Evolutionary conservation across 352 stramenopile species (phyloP), one percentile per base, ranked within the genome.

Genomic region (Globisporangium cederbergense): DNA sequence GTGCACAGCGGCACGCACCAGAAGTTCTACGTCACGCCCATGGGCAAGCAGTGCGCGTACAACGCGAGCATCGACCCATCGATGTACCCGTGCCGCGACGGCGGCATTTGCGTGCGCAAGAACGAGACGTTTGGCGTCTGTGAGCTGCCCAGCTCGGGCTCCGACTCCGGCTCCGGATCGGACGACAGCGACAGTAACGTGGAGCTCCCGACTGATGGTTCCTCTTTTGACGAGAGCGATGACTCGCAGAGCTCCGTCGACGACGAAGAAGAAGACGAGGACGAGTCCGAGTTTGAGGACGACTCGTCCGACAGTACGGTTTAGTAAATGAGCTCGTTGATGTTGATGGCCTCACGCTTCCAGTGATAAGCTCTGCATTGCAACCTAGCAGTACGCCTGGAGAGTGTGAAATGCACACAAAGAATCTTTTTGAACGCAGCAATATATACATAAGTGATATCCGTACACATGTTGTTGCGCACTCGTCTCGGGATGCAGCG

Each of bases 31-130:
- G 71, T 89, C 58, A 83, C 73, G 52, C 68, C 74, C 16, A 66
- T 86, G 46, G 81, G 81, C 63, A 34, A 79, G 18, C 81, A 84
- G 60, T 88, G 81, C 69, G 75, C 77, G 32, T 90, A 83, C 71
- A 78, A 88, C 68, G 76, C 57, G 60, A 77, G 68, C 50, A 72
- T 83, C 45, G 78, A 88, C 50, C 75, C 80, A 13, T 72, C 71
- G 25, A 58, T 86, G 67, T 88, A 90, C 54, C 81, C 78, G 47
- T 89, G 80, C 65, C 64, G 66, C 38, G 75, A 79, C 18, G 58
- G 54, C 50, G 68, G 78, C 52, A 65, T 76, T 3, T 90, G 81
- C 51, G 60, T 86, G 34, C 78, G 78, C 4, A 68, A 78, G 49
- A 88, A 81, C 65, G 74, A 78, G 67, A 83, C 78, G 25, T 86